Conservation (phyloP, 768 basidiomycete species). For the Phanerochaete sordida region DNA sequence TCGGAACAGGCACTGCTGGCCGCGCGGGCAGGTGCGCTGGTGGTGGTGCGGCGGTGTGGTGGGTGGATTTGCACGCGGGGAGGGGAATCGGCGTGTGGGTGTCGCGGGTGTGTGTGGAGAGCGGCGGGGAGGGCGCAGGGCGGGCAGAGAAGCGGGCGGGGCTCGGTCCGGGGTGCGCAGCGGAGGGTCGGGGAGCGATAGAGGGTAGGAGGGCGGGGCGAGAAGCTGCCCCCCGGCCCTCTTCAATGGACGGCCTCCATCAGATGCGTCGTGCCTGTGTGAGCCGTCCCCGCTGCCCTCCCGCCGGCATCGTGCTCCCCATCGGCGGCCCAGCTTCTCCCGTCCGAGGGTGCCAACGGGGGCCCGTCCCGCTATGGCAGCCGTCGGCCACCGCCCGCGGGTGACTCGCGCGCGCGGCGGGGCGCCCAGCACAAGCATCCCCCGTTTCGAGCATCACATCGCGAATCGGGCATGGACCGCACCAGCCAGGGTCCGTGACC, state of each 20-base stretch:
- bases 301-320: neutral
- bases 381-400: too few relatives aligned
- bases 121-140: neutral
- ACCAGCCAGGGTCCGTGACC: neutral
- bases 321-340: slow-evolving; percentile 1
- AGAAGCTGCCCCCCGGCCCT: neutral
- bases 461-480: neutral
- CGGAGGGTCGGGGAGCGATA: neutral
- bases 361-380: neutral
- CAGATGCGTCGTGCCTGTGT: neutral
- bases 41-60: neutral
- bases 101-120: neutral
- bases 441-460: neutral
- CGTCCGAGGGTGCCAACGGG: neutral
- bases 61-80: neutral
- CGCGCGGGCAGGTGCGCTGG: too few relatives aligned
- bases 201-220: neutral
- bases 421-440: neutral
- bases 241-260: neutral
- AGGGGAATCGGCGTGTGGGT: neutral
- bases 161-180: neutral
- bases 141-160: neutral
- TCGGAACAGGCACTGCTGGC: too few relatives aligned
- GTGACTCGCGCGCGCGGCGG: neutral
- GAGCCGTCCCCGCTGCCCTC: neutral